Base-by-base conservation (phyloP, 139 green algal genomes). In the Tetradesmus lagerheimii region DNA sequence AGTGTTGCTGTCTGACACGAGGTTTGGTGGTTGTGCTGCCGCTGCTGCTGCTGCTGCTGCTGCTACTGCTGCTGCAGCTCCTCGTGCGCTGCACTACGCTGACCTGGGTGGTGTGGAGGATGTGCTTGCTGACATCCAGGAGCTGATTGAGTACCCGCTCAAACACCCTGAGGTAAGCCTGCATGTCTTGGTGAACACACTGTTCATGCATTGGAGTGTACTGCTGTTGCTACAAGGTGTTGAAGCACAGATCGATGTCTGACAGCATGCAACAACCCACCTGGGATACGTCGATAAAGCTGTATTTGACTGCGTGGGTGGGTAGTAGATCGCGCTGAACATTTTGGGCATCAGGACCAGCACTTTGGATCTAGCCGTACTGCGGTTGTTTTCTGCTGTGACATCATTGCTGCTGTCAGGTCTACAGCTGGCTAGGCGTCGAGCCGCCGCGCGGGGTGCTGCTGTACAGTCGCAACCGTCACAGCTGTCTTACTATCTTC, bases 91-190 rank as follows among this genome's bases (percentile, higher is more conserved):
- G 67, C 90, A 35, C 34, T 98, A 98, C 47, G 92, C 92, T 0
- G 97, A 98, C 84, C 92, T 99, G n/a, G 97, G 97, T 20, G 97
- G 97, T 45, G 94, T 99, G 18, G 97, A 98, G 82, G 87, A 93
- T 4, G 95, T 98, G 35, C 92, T 98, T 82, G 71, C 92, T 0
- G 94, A 97, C 82, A 98, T 99, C 79, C 84, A 90, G 67, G 95
- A 99, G 92, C 92, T 98, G 25, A 96, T 99, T 35, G 96, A 98
- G 93, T 98, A 97, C 90, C 97, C 97, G 1, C 93, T 99, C 11
- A 95, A 95, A 81, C 97, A 99, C 89, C 97, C 97, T 79, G 97
- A 99, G 95, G 95, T 98, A 57, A 2, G 23, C 47, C 5, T 62
- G 47, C 20, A 1, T 62, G n/a, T n/a, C n/a, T n/a, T n/a, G n/a